Evolutionary conservation across 495 filamentous ascomycete genomes (phyloP).

Genomic region (Choiromyces venosus): DNA sequence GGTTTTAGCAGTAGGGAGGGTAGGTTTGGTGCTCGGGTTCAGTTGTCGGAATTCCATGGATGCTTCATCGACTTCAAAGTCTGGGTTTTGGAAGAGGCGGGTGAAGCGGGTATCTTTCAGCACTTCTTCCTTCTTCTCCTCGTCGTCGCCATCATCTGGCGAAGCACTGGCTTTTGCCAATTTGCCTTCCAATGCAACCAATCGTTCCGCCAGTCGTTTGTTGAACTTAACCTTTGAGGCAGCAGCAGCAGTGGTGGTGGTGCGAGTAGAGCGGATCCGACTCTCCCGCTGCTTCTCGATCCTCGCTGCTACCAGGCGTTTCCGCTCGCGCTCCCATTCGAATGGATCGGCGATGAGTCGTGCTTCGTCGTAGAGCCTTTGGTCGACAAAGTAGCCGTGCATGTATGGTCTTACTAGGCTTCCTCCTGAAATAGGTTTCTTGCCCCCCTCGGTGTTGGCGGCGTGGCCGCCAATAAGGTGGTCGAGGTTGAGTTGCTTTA

Average conservation of each 20-base stretch:
- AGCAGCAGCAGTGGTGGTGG: constrained; percentile 57
- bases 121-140: constrained; percentile 49
- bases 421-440: constrained; percentile 11
- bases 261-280: constrained; percentile 58
- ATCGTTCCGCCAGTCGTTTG: constrained; percentile 73
- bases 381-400: constrained; percentile 96
- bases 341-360: constrained; percentile 85
- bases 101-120: constrained; percentile 81
- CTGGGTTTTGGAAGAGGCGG: constrained; percentile 82
- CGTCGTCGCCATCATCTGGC: constrained; percentile 53
- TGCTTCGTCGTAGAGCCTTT: constrained; percentile 91
- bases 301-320: constrained; percentile 80
- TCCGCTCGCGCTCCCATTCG: constrained; percentile 80
- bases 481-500: constrained; percentile 71
- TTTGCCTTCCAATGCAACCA: constrained; percentile 74
- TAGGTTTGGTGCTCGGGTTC: constrained; percentile 69
- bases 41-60: constrained; percentile 77
- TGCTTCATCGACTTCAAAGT: constrained; percentile 87
- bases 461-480: constrained; percentile 60
- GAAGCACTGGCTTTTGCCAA: constrained; percentile 62
- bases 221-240: constrained; percentile 62
- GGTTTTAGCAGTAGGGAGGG: constrained; percentile 50
- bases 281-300: constrained; percentile 90
- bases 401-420: constrained; percentile 88
- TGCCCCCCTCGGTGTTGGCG: constrained; percentile 50